Percentiles rank a stretch among this genome's conserved stretches.
These are phyloP conservation scores for Arachis hypogaea DNA, from an alignment of 306 rosid species.

Conservation along the genomic window DNA sequence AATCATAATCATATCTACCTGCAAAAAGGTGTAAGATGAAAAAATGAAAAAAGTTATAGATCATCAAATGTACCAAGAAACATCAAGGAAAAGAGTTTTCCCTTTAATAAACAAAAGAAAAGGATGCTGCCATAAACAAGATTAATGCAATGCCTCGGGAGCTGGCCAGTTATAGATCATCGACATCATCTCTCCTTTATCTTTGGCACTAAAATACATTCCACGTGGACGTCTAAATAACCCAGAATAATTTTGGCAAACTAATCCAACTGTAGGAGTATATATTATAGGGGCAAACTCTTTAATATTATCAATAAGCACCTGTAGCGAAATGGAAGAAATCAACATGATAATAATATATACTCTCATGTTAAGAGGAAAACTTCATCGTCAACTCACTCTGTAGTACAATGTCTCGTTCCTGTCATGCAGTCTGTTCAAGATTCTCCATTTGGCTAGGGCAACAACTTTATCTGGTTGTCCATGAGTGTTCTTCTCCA, in stretches of 20 bases:
- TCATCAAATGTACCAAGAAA: conserved; percentile 5
- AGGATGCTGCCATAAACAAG: conserved; percentile 16
- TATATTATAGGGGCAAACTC: conserved; percentile 95
- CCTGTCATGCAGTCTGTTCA: conserved; percentile 95
- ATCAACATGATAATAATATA: conserved; percentile 29
- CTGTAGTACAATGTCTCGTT: conserved; percentile 94
- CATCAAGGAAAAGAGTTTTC: background rate
- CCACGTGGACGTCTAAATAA: conserved; percentile 98
- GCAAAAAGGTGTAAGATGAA: conserved; percentile 47
- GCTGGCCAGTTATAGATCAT: conserved; percentile 99
- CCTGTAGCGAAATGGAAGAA: conserved; percentile 55
- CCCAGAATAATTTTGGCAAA: conserved; percentile 96
- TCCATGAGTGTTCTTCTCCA: conserved; percentile 87
- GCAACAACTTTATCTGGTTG: conserved; percentile 71
- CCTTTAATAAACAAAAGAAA: conserved; percentile 11
- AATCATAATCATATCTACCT: conserved; percentile 88
- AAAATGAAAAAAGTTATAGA: background rate
- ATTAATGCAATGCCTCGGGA: conserved; percentile 54
- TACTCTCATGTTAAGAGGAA: conserved; percentile 24
- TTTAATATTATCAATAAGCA: conserved; percentile 86
- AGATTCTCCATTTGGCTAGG: conserved; percentile 95
- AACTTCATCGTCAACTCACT: conserved; percentile 55
- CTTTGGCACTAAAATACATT: conserved; percentile 98
- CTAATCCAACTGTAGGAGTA: conserved; percentile 97
- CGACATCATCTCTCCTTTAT: conserved; percentile 99